Evolutionary conservation across 1,284 basidiomycete species (phyloP).

Genomic region (Naganishia liquefaciens): DNA sequence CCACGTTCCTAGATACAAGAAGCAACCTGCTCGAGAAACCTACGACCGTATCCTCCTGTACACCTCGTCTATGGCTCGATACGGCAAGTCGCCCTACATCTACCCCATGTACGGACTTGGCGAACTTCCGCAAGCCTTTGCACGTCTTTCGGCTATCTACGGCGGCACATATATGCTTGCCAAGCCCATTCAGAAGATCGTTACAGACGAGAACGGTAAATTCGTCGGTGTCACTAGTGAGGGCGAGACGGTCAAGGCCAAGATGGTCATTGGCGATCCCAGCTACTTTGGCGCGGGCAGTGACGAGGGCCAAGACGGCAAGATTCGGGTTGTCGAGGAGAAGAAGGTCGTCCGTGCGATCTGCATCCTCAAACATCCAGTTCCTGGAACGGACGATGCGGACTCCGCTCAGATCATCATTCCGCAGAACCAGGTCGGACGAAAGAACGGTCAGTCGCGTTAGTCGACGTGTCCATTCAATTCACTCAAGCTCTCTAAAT

Average conservation of each 20-base stretch:
- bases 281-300: constrained; percentile 86
- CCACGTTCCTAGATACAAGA: constrained; percentile 73
- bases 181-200: constrained; percentile 89
- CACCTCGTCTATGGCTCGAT: constrained; percentile 97
- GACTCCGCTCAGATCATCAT: constrained; percentile 98
- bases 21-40: constrained; percentile 81
- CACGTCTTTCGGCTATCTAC: constrained; percentile 96
- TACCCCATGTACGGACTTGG: constrained; percentile 99
- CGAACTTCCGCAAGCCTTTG: constrained; percentile 98
- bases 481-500: not conserved
- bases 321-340: constrained; percentile 84
- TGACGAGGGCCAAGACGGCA: constrained; percentile 62
- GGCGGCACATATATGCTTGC: constrained; percentile 99
- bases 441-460: constrained; percentile 78
- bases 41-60: constrained; percentile 97
- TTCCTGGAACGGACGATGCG: constrained; percentile 92
- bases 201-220: constrained; percentile 76
- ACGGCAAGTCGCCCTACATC: constrained; percentile 99
- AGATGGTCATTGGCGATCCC: constrained; percentile 97
- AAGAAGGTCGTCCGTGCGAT: constrained; percentile 96
- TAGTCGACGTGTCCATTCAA: too few relatives aligned
- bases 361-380: constrained; percentile 96
- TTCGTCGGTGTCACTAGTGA: constrained; percentile 91
- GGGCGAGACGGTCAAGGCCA: constrained; percentile 92
- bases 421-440: constrained; percentile 94